Conservation (phyloP, 1,284 basidiomycete genomes). For the Austroboletus novae-zelandiae region DNA sequence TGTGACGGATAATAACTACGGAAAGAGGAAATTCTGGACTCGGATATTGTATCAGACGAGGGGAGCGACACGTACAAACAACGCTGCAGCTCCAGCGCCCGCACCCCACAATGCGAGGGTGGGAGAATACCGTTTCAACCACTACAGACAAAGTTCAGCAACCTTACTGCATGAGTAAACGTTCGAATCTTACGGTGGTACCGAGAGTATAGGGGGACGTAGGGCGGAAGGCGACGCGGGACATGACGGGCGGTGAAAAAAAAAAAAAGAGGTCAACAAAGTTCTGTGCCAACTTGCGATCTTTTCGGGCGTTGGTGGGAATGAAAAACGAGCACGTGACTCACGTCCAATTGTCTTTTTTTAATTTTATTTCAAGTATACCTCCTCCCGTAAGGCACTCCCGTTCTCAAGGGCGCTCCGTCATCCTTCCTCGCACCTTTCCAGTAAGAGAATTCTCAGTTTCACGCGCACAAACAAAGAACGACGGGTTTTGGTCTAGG, state of each 20-base stretch:
- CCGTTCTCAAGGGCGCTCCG: neutral
- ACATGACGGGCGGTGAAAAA: slow-evolving; percentile 13
- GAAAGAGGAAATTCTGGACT: slow-evolving; percentile 10
- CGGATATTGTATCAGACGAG: neutral
- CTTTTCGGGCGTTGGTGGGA: slow-evolving; percentile 18
- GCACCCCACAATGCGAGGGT: slow-evolving; percentile 67
- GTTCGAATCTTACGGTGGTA: slow-evolving; percentile 19
- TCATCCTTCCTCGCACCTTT: neutral
- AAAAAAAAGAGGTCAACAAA: neutral
- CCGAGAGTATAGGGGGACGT: slow-evolving; percentile 19
- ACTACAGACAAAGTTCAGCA: slow-evolving; percentile 31
- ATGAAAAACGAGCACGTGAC: slow-evolving; percentile 17
- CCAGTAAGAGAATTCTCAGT: neutral
- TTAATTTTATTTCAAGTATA: no score
- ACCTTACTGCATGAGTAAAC: neutral
- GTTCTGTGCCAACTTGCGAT: neutral
- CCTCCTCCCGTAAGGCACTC: neutral
- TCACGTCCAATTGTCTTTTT: no score
- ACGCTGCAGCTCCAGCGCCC: slow-evolving; percentile 60
- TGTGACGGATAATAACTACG: slow-evolving; percentile 60
- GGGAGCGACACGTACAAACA: slow-evolving; percentile 52
- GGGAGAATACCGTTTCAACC: slow-evolving; percentile 54
- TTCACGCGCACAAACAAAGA: neutral
- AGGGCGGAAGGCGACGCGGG: slow-evolving; percentile 23
- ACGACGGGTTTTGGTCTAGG: neutral